These are phyloP conservation scores for Chlamydomonas incerta DNA, from an alignment of 139 green algal species.

Conservation along the genomic window DNA sequence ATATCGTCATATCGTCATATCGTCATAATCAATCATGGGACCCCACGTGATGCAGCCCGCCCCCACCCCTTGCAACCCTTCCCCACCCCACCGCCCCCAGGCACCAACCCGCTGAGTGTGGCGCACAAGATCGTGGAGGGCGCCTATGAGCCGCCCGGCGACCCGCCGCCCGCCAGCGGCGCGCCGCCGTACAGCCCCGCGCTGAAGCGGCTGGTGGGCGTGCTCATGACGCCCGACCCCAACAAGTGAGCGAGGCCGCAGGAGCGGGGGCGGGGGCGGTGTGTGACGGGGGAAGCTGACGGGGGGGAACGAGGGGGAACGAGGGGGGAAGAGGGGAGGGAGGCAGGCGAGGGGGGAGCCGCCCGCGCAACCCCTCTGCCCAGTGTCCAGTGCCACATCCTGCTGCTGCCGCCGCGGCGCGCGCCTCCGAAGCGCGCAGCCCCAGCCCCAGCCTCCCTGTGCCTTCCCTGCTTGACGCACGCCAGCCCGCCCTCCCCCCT, in stretches of 20 bases:
- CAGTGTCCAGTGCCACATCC: too few species aligned
- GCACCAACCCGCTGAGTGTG: conserved; percentile 61
- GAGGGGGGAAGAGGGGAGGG: neutral
- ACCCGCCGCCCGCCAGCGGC: conserved; percentile 18
- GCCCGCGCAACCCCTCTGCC: too few species aligned
- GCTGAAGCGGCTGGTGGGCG: conserved; percentile 53
- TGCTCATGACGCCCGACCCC: conserved; percentile 59
- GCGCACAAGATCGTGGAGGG: conserved; percentile 67
- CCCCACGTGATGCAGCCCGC: too few species aligned
- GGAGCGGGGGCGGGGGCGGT: neutral
- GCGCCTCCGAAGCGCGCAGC: too few species aligned
- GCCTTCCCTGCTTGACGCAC: neutral
- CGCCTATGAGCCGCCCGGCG: conserved; percentile 32
- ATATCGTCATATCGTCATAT: too few species aligned
- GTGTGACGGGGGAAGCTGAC: too few species aligned
- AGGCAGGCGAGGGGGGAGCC: neutral
- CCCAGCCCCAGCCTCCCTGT: too few species aligned
- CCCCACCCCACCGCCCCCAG: too few species aligned
- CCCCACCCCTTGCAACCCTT: too few species aligned
- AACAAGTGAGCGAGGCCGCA: conserved; percentile 37
- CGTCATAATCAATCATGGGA: too few species aligned
- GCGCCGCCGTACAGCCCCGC: conserved; percentile 48
- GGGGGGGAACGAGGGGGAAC: neutral
- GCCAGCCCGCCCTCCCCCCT: neutral
- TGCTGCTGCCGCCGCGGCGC: too few species aligned